These are phyloP conservation scores for Allomyces macrogynus DNA, from an alignment of 192 early-diverging fungal genomes.

Conservation along the genomic window DNA sequence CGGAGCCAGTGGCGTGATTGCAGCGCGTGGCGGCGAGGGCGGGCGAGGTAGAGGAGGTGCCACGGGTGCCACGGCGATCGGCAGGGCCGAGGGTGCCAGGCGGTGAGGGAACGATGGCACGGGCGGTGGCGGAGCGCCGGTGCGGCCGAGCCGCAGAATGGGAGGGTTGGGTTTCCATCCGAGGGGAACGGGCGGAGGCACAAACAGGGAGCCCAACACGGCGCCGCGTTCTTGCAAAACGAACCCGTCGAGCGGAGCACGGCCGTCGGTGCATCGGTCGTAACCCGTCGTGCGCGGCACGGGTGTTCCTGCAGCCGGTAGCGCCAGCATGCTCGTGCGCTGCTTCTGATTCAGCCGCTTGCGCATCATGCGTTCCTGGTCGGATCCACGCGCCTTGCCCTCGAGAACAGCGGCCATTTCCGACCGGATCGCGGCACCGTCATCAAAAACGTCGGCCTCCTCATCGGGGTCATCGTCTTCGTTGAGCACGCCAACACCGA, in stretches of 20 bases:
- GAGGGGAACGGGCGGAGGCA: neutral
- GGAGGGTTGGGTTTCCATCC: neutral
- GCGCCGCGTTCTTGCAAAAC: neutral
- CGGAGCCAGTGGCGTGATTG: neutral
- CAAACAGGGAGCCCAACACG: neutral
- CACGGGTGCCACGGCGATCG: neutral
- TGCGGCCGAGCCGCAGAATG: neutral
- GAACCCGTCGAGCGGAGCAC: neutral
- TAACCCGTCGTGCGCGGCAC: too few relatives aligned
- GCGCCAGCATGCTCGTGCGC: too few relatives aligned
- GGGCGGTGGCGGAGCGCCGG: neutral
- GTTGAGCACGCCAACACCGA: neutral
- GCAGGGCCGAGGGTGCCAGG: neutral
- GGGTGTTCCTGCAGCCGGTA: too few relatives aligned
- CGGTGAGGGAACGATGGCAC: neutral
- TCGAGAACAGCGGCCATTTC: neutral
- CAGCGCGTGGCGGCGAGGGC: neutral
- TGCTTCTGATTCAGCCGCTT: neutral
- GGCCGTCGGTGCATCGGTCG: neutral
- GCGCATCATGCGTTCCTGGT: neutral
- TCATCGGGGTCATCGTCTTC: neutral
- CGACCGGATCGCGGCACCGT: neutral
- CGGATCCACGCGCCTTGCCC: neutral
- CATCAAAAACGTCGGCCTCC: neutral
- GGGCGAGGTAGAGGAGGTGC: neutral